phyloP scores from a whole-genome alignment of 192 early-diverging fungal species.

The Backusella westeae region DNA sequence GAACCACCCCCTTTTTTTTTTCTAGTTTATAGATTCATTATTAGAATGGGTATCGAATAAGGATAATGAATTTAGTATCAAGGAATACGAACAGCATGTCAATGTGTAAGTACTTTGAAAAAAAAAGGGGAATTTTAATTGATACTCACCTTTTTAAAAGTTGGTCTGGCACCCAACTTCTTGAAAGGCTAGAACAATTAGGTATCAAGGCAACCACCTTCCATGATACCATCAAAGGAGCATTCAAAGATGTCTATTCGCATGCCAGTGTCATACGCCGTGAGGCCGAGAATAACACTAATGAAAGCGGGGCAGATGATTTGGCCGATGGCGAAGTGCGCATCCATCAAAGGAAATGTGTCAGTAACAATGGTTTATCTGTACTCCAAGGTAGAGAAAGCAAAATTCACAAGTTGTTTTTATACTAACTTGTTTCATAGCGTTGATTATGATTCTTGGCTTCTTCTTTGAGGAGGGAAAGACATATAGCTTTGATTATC shows the following conservation, averaged over 20 bases:
- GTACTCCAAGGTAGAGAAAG: conserved; percentile 14
- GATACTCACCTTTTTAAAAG: not conserved
- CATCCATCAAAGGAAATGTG: not conserved
- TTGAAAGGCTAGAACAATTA: conserved; percentile 12
- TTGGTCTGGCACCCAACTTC: conserved; percentile 29
- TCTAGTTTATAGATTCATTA: conserved; percentile 12
- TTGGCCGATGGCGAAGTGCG: not conserved
- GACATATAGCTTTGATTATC: conserved; percentile 22
- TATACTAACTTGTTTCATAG: not conserved
- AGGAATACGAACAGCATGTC: conserved; percentile 24
- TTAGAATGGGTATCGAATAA: conserved; percentile 23
- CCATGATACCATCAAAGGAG: conserved; percentile 5
- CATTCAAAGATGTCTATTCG: not conserved
- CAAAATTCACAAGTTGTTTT: no score
- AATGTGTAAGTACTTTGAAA: conserved; percentile 18
- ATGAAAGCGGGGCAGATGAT: not conserved
- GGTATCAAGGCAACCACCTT: conserved; percentile 20
- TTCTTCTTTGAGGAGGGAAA: conserved; percentile 25
- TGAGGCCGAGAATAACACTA: not conserved
- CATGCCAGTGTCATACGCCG: conserved; percentile 2
- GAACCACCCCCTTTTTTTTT: not conserved
- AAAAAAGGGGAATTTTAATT: not conserved
- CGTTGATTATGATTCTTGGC: conserved; percentile 27
- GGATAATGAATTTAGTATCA: conserved; percentile 6
- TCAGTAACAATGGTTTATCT: conserved; percentile 3